Evolutionary conservation across 2,329 filamentous ascomycete genomes (phyloP).

Genomic region (Verticillium albo-atrum): DNA sequence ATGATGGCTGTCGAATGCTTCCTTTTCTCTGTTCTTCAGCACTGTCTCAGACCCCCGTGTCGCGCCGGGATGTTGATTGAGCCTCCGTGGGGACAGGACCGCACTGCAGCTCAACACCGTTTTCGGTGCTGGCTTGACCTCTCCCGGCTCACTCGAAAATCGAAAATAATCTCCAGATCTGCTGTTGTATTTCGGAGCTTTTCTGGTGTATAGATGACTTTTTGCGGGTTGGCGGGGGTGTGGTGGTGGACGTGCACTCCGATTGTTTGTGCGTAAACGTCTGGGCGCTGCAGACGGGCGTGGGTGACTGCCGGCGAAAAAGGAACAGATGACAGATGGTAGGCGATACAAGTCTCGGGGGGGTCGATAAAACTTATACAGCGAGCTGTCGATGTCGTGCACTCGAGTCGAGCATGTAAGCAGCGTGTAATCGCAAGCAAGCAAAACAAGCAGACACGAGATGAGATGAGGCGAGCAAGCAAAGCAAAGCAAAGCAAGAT

Average conservation of each 20-base stretch:
- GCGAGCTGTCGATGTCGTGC: not conserved
- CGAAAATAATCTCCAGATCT: not conserved
- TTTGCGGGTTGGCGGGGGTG: not conserved
- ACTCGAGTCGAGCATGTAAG: not conserved
- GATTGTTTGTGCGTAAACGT: slow-evolving; percentile 1
- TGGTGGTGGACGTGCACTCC: not conserved
- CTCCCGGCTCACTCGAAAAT: not conserved
- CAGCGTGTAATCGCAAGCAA: not conserved
- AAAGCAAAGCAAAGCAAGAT: slow-evolving; percentile 3
- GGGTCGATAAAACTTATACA: not conserved
- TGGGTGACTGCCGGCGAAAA: not conserved
- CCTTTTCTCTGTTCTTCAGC: not conserved
- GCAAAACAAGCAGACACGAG: not conserved
- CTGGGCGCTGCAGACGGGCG: slow-evolving; percentile 1
- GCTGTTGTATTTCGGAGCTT: not conserved
- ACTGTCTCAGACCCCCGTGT: not conserved
- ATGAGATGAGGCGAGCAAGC: not conserved
- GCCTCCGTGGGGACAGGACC: not conserved
- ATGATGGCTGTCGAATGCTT: not conserved
- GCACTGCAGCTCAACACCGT: not conserved
- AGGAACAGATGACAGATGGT: not conserved
- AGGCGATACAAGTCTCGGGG: not conserved
- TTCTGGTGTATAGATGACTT: not conserved
- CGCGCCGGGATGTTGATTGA: not conserved
- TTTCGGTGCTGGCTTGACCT: not conserved